A percentile compares a stretch with the other conserved stretches of the same genome.
Evolutionary conservation across 2,329 filamentous ascomycete species (phyloP).

Genomic region (Lachnellula willkommii): DNA sequence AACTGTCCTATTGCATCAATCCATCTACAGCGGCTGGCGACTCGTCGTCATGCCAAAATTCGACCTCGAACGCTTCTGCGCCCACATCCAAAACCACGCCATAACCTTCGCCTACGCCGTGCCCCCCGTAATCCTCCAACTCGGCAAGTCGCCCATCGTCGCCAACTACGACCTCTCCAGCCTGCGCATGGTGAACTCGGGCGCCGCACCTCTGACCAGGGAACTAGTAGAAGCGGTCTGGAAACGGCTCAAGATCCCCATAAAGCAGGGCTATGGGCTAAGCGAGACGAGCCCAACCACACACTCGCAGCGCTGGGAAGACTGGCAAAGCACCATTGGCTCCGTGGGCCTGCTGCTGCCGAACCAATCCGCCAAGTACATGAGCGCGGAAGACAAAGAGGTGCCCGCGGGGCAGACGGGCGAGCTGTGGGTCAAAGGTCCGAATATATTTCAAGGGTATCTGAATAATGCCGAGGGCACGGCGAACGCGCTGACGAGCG

Average conservation of each 20-base stretch:
- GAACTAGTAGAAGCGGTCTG: slow-evolving; percentile 76
- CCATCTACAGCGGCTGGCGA: slow-evolving; percentile 59
- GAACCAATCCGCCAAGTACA: slow-evolving; percentile 77
- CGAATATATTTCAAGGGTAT: slow-evolving; percentile 77
- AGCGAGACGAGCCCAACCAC: slow-evolving; percentile 81
- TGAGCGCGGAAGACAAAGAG: slow-evolving; percentile 59
- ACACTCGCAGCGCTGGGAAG: slow-evolving; percentile 65
- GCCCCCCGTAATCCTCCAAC: slow-evolving; percentile 73
- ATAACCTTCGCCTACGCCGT: slow-evolving; percentile 79
- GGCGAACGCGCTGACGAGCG: slow-evolving; percentile 62
- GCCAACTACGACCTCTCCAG: slow-evolving; percentile 74
- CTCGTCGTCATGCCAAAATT: slow-evolving; percentile 73
- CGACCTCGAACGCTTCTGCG: slow-evolving; percentile 73
- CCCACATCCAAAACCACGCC: slow-evolving; percentile 64
- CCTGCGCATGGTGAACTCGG: slow-evolving; percentile 79
- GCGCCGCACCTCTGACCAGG: slow-evolving; percentile 75
- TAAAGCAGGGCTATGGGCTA: slow-evolving; percentile 91
- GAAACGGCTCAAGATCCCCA: slow-evolving; percentile 65
- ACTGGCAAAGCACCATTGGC: slow-evolving; percentile 72
- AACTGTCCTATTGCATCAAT: slow-evolving; percentile 65
- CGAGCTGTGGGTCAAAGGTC: slow-evolving; percentile 73
- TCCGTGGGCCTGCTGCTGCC: slow-evolving; percentile 73
- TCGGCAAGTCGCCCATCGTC: slow-evolving; percentile 74
- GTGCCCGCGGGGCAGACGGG: slow-evolving; percentile 58
- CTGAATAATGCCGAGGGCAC: slow-evolving; percentile 69